phyloP scores from a whole-genome alignment of 2,329 filamentous ascomycete genomes.

The Alternaria viburni region DNA sequence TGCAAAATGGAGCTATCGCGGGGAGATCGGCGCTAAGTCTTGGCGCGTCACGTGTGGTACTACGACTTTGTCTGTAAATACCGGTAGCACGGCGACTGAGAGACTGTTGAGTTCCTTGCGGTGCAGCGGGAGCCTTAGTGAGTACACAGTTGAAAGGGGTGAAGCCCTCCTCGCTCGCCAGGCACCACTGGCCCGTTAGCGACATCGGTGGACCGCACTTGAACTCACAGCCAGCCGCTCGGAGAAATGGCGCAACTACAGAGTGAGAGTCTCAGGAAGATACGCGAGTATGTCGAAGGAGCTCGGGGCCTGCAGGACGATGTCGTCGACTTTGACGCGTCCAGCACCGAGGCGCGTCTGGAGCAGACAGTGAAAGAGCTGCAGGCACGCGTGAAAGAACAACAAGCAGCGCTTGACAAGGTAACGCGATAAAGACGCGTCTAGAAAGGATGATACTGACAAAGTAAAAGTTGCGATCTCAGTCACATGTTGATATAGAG shows the following conservation, averaged over 20 bases:
- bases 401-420: constrained; percentile 56
- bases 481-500: constrained; percentile 25
- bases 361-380: constrained; percentile 73
- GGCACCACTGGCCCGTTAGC: constrained; percentile 5
- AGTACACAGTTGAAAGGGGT: constrained; percentile 1
- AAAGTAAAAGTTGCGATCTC: constrained; percentile 55
- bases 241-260: constrained; percentile 32
- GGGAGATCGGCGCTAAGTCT: constrained; percentile 25
- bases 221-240: neutral
- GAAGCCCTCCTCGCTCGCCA: constrained; percentile 3
- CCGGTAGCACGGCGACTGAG: neutral
- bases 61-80: neutral
- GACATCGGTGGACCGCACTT: constrained; percentile 2
- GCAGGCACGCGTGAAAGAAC: constrained; percentile 58
- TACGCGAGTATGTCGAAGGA: constrained; percentile 37
- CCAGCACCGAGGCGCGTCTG: constrained; percentile 61
- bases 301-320: constrained; percentile 30
- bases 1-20: constrained; percentile 27
- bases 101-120: neutral
- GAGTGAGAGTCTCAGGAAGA: constrained; percentile 26
- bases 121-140: neutral
- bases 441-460: constrained; percentile 5
- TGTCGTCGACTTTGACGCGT: constrained; percentile 47
- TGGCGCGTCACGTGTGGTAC: constrained; percentile 26
- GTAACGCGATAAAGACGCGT: constrained; percentile 35